Base-by-base conservation (phyloP, 78 protist species). In the Dictyostelium firmibasis region DNA sequence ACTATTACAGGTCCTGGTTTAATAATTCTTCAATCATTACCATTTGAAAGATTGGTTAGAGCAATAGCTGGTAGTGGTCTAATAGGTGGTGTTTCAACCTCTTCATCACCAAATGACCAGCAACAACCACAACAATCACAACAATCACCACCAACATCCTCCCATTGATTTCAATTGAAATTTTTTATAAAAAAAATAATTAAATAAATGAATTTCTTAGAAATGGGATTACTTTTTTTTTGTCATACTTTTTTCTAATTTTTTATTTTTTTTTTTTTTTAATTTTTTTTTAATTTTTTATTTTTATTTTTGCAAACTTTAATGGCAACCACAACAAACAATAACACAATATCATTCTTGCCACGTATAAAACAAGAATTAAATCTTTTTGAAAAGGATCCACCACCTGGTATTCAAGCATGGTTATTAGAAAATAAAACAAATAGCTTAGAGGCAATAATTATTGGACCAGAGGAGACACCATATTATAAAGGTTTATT, bases 351-450 rank as follows among this genome's bases (percentile, higher is more conserved):
- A 64, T 64, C 74, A 64, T 64, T 64, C 25, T 64, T 64, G 25
- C 74, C 74, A 64, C 74, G 96, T 35, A 16, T 92, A 67, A 92
- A 85, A 86, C 83, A 92, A 79, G 96, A 92, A 23, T 16, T 92
- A 13, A 33, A 57, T 36, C 86, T 84, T 13, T 74, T 92, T 27
- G 83, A 85, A 38, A 92, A 83, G 14, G 92, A 92, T 47, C 96
- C 96, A 8, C 96, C 96, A 20, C 96, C 96, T 27, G 96, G 96
- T 4, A 78, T 92, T 9, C 89, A 85, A 29, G 96, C 92, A 16
- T 92, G 92, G 91, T 11, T 50, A 11, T 27, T 38, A 0, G 85
- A 38, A 38, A 91, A 72, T 33, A 47, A 29, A 83, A 44, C 84
- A 69, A 78, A 83, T 83, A 79, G 50, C 20, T 50, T 94, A 16